Percentiles rank a stretch among this genome's conserved stretches.
These are phyloP conservation scores for Fusarium sp. DNA, from an alignment of 2,329 filamentous ascomycete species.

Conservation along the genomic window DNA sequence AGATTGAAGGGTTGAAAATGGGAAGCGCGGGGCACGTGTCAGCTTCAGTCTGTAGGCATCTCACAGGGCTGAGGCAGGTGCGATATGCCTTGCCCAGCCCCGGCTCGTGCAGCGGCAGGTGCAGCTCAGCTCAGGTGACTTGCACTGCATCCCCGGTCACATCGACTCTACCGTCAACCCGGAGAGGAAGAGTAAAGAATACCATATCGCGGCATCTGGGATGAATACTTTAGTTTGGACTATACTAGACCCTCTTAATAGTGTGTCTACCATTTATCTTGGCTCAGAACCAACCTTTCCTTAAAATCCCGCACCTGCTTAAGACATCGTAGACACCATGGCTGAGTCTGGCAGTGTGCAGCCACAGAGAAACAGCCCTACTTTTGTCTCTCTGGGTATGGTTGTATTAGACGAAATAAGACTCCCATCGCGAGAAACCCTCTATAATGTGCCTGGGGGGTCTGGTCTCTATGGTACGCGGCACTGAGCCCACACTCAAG, in stretches of 20 bases:
- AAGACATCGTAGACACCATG: not conserved
- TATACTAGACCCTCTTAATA: not conserved
- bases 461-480: not conserved
- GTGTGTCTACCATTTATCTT: not conserved
- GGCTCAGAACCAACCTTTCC: not conserved
- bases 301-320: not conserved
- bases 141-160: not conserved
- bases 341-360: not conserved
- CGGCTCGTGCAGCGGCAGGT: not conserved
- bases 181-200: not conserved
- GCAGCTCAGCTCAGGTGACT: not conserved
- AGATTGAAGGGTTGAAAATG: not conserved
- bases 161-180: not conserved
- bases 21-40: not conserved
- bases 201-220: not conserved
- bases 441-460: not conserved
- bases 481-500: not conserved
- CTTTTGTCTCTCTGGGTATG: not conserved
- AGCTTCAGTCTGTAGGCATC: not conserved
- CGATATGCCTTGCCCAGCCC: not conserved
- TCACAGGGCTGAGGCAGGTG: not conserved
- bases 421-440: not conserved
- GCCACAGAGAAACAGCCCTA: too few relatives aligned
- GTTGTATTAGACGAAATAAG: not conserved
- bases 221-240: not conserved